Percentiles rank a stretch among this genome's conserved stretches.
Evolutionary conservation across 805 yeast species (phyloP).

Genomic region (Wickerhamomyces alni): DNA sequence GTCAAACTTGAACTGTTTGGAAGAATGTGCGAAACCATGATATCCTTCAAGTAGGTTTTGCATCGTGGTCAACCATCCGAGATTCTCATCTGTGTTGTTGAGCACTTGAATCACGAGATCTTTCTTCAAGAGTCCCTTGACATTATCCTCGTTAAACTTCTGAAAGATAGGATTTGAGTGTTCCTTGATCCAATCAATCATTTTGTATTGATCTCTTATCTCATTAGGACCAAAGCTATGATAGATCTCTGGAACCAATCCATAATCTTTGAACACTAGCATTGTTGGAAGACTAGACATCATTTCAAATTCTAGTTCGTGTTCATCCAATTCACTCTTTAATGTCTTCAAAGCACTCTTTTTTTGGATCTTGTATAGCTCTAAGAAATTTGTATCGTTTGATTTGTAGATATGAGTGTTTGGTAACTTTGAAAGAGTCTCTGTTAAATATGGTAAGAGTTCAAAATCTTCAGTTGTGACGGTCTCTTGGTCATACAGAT

Average conservation of each 20-base stretch:
- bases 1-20: slow-evolving; percentile 29
- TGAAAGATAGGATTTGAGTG: slow-evolving; percentile 43
- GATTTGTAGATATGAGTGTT: slow-evolving; percentile 49
- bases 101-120: slow-evolving; percentile 14
- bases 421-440: slow-evolving; percentile 53
- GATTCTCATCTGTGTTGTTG: slow-evolving; percentile 9
- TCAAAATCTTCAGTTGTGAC: slow-evolving; percentile 56
- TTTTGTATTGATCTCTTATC: slow-evolving; percentile 41
- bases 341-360: slow-evolving; percentile 29
- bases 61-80: slow-evolving; percentile 16
- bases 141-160: slow-evolving; percentile 35
- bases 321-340: slow-evolving; percentile 36
- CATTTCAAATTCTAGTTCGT: slow-evolving; percentile 43
- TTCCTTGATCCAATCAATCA: slow-evolving; percentile 42
- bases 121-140: slow-evolving; percentile 9
- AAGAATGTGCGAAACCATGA: slow-evolving; percentile 38
- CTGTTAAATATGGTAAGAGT: slow-evolving; percentile 53
- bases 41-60: slow-evolving; percentile 13
- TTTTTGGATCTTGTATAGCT: slow-evolving; percentile 37
- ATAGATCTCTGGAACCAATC: slow-evolving; percentile 44
- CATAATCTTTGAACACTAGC: slow-evolving; percentile 51
- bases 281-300: slow-evolving; percentile 59
- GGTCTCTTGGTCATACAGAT: slow-evolving; percentile 43
- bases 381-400: slow-evolving; percentile 34
- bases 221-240: slow-evolving; percentile 63